Evolutionary conservation across 805 yeast genomes (phyloP), one percentile per base, ranked within the genome.

Genomic region (Schwanniomyces yamadae): DNA sequence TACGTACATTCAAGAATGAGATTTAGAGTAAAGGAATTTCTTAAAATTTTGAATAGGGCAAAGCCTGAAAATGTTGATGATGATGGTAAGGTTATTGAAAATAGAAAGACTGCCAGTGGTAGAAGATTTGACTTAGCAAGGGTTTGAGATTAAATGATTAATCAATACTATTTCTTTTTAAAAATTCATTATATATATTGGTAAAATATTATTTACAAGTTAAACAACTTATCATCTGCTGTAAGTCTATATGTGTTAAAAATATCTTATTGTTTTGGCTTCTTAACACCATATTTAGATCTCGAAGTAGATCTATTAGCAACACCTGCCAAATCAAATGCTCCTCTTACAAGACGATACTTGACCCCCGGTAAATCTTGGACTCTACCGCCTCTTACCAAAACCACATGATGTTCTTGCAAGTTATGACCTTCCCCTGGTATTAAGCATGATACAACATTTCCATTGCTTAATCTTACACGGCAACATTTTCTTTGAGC

Each of bases 361-460:
- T 88, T 90, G 32, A 93, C 96, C 76, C 99, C 99, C 17, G 99
- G 99, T 52, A 91, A 71, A 80, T 93, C 99, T 58, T 90, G 96
- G 35, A 87, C 87, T 74, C 97, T 81, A 11, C 99, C 99, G n/a
- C 99, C 99, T 64, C 99, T 80, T 3, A 93, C 95, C 35, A 80
- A 77, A 1, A 93, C 98, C 34, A 93, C 95, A 54, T 95, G 86
- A 66, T 93, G 99, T 61, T 93, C 99, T 69, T 93, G 98, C 15
- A 95, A 83, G 56, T 93, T 93, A 63, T 93, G 99, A 14, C 99
- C 99, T 58, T 93, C 97, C 37, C 99, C 99, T 11, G 97, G 96
- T 39, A 93, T 93, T 59, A 89, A 90, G 1, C 96, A 96, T 30
- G 91, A 82, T 12, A 93, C 77, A 33, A 86, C 81, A 46, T 82